Percentiles rank a stretch among this genome's conserved stretches.
Evolutionary conservation across 164 flowering plant genomes (phyloP).

Genomic region (Sextonia rubra): DNA sequence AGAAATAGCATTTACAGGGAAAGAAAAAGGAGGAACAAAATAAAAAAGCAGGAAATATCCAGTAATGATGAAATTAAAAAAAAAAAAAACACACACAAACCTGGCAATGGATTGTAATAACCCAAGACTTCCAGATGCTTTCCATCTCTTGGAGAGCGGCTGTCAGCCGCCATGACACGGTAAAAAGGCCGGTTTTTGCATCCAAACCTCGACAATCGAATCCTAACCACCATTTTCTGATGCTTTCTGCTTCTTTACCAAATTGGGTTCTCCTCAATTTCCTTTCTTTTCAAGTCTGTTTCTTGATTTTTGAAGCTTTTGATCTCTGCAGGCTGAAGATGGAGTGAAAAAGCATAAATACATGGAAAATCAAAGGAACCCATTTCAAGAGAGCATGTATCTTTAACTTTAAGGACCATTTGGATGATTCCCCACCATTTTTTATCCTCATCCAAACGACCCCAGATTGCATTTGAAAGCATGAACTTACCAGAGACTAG

Average conservation of each 20-base stretch:
- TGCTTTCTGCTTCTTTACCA: background rate
- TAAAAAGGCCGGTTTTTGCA: slow-evolving; percentile 84
- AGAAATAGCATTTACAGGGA: too few relatives aligned
- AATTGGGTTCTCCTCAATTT: background rate
- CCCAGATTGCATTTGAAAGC: too few relatives aligned
- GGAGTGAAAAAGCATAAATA: background rate
- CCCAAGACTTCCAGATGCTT: slow-evolving; percentile 90
- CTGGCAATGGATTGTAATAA: slow-evolving; percentile 92
- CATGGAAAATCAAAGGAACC: background rate
- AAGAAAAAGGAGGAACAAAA: too few relatives aligned
- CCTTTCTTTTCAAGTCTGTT: background rate
- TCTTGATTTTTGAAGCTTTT: background rate
- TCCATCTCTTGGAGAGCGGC: slow-evolving; percentile 92
- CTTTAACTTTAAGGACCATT: too few relatives aligned
- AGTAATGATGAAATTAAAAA: too few relatives aligned
- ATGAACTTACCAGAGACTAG: too few relatives aligned
- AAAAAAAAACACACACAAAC: too few relatives aligned
- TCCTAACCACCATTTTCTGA: slow-evolving; percentile 71
- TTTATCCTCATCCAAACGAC: too few relatives aligned
- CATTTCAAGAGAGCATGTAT: background rate
- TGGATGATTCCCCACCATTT: too few relatives aligned
- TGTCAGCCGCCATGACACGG: slow-evolving; percentile 78
- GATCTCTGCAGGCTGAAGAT: background rate
- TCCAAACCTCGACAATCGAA: slow-evolving; percentile 76
- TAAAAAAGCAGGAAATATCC: too few relatives aligned